Percentiles rank a stretch among this genome's conserved stretches.
These are phyloP conservation scores for Calophaca sinica DNA, from an alignment of 306 rosid genomes.

Conservation along the genomic window DNA sequence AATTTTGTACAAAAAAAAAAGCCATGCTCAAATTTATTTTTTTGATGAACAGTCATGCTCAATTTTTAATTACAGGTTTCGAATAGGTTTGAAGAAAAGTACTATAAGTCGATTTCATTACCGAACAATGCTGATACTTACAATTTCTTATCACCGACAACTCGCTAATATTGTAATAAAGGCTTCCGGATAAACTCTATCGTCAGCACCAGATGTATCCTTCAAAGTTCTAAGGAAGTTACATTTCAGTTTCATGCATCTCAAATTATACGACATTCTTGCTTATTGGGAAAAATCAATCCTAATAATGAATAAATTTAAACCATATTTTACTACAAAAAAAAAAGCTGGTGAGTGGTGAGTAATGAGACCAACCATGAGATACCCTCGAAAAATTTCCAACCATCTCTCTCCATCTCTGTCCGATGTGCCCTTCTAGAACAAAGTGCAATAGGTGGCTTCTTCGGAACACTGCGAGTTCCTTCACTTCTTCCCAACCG, in stretches of 20 bases:
- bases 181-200: not conserved
- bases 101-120: not conserved
- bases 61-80: no score
- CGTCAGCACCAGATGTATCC: not conserved
- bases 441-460: conserved; percentile 1
- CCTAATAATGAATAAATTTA: not conserved
- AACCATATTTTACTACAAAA: conserved; percentile 8
- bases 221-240: not conserved
- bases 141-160: not conserved
- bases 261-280: not conserved
- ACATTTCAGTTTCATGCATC: not conserved
- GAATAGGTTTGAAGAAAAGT: not conserved
- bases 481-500: conserved; percentile 25
- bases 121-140: not conserved
- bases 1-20: no score
- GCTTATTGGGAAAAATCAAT: not conserved
- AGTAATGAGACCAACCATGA: not conserved
- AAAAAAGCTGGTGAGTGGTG: not conserved
- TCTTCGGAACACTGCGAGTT: not conserved
- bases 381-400: not conserved
- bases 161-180: not conserved
- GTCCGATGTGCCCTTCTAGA: not conserved
- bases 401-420: not conserved
- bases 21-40: not conserved
- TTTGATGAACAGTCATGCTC: no score